These are phyloP conservation scores for Stachybotrys chartarum DNA, from an alignment of 2,329 filamentous ascomycete species.

Conservation along the genomic window DNA sequence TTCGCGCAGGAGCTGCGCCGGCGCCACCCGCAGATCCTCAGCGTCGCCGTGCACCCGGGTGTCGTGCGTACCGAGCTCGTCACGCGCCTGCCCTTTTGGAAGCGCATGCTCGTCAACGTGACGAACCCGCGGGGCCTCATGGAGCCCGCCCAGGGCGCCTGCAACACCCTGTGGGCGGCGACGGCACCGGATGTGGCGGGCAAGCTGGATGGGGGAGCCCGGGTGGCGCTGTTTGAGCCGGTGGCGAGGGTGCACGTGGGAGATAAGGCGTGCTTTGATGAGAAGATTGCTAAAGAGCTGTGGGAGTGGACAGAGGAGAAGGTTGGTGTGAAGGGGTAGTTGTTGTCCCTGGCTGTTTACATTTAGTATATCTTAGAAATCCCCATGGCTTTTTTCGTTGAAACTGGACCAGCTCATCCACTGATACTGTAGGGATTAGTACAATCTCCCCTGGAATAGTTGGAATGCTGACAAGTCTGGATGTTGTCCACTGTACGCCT, in stretches of 20 bases:
- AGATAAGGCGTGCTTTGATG: slow-evolving; percentile 14
- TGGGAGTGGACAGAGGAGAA: slow-evolving; percentile 29
- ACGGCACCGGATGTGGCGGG: slow-evolving; percentile 9
- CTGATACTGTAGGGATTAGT: too few relatives aligned
- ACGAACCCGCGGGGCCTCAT: slow-evolving; percentile 13
- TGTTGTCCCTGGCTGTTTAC: slow-evolving; percentile 1
- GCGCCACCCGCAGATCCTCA: slow-evolving; percentile 31
- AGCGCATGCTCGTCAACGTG: slow-evolving; percentile 15
- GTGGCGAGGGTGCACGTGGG: slow-evolving; percentile 14
- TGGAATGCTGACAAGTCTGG: not conserved
- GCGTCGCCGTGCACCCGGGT: slow-evolving; percentile 43
- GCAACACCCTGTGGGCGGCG: slow-evolving; percentile 24
- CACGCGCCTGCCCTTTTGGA: slow-evolving; percentile 12
- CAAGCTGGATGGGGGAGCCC: slow-evolving; percentile 6
- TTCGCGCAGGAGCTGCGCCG: slow-evolving; percentile 37
- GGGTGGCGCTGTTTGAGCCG: slow-evolving; percentile 17
- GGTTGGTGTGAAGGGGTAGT: slow-evolving; percentile 2
- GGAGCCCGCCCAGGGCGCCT: slow-evolving; percentile 19
- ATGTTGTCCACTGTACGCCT: not conserved
- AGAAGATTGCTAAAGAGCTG: slow-evolving; percentile 22
- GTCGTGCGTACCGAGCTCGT: slow-evolving; percentile 22
- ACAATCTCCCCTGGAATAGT: too few relatives aligned
- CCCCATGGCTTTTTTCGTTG: too few relatives aligned
- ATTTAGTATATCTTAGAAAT: not conserved
- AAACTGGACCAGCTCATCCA: too few relatives aligned